These are phyloP conservation scores for Vitis vinifera DNA, from an alignment of 164 flowering plant genomes.

Conservation along the genomic window DNA sequence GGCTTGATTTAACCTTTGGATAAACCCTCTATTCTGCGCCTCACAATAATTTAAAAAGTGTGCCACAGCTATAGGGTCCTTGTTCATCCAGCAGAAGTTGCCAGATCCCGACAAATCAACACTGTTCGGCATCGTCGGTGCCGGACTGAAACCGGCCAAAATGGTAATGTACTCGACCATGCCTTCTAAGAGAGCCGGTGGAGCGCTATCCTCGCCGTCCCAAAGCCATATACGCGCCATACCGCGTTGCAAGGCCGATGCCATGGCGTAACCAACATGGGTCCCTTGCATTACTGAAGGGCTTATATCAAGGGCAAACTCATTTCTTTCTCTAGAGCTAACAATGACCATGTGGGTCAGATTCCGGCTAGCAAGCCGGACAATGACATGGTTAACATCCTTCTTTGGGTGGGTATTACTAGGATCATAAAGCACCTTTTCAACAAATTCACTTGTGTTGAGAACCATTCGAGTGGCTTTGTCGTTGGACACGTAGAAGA, in stretches of 20 bases:
- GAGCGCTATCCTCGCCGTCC: constrained; percentile 31
- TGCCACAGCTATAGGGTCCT: constrained; percentile 34
- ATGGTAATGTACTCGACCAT: constrained; percentile 40
- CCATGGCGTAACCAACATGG: constrained; percentile 21
- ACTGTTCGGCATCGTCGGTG: neutral
- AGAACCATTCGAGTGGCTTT: constrained; percentile 42
- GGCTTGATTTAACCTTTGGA: constrained; percentile 42
- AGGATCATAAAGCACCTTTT: constrained; percentile 35
- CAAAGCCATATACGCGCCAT: constrained; percentile 54
- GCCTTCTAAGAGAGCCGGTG: constrained; percentile 37
- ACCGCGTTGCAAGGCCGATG: constrained; percentile 30
- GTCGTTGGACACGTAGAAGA: constrained; percentile 52
- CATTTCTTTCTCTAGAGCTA: neutral
- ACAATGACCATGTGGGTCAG: constrained; percentile 7
- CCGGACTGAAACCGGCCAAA: constrained; percentile 21
- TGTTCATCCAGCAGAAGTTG: constrained; percentile 22
- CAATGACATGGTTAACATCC: constrained; percentile 26
- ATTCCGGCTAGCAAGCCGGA: constrained; percentile 27
- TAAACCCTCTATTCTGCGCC: constrained; percentile 29
- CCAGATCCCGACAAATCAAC: constrained; percentile 4
- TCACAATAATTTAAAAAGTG: constrained; percentile 37
- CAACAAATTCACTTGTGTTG: constrained; percentile 31
- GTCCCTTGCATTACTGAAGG: constrained; percentile 24
- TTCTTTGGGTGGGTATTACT: constrained; percentile 20
- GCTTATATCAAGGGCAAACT: constrained; percentile 26